A percentile compares a stretch with the other conserved stretches of the same genome.
Evolutionary conservation across 257 asterid species (phyloP).

Genomic region (Fraxinus cuspidata): DNA sequence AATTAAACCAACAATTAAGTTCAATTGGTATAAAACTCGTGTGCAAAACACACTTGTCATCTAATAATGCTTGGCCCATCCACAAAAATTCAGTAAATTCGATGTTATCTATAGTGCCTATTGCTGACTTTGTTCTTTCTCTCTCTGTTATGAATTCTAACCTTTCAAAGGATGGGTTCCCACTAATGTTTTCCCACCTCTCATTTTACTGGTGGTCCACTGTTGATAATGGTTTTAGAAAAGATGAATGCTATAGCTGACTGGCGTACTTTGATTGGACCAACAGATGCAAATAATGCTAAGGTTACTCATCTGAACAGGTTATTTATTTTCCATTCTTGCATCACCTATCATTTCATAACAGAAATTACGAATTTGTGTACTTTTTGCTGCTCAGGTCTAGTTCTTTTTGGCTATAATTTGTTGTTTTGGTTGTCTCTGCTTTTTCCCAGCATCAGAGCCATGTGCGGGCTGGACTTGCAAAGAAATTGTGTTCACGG

Average conservation of each 20-base stretch:
- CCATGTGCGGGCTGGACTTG: slow-evolving; percentile 66
- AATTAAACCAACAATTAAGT: too few species aligned
- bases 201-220: slow-evolving; percentile 60
- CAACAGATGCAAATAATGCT: slow-evolving; percentile 71
- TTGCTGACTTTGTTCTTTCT: background rate
- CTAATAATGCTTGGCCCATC: background rate
- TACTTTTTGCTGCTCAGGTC: background rate
- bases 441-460: slow-evolving; percentile 61
- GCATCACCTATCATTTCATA: background rate
- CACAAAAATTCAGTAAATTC: background rate
- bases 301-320: slow-evolving; percentile 79
- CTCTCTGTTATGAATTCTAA: background rate
- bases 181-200: slow-evolving; percentile 16
- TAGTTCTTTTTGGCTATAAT: background rate
- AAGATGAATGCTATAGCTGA: slow-evolving; percentile 76
- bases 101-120: background rate
- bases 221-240: slow-evolving; percentile 74
- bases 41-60: too few species aligned
- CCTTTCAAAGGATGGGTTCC: background rate
- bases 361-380: background rate
- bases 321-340: slow-evolving; percentile 33
- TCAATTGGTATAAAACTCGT: too few species aligned
- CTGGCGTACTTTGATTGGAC: slow-evolving; percentile 90
- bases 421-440: slow-evolving; percentile 3
- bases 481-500: slow-evolving; percentile 85